Base-by-base conservation (phyloP, 164 flowering plant species). In the Tinospora cordifolia region DNA sequence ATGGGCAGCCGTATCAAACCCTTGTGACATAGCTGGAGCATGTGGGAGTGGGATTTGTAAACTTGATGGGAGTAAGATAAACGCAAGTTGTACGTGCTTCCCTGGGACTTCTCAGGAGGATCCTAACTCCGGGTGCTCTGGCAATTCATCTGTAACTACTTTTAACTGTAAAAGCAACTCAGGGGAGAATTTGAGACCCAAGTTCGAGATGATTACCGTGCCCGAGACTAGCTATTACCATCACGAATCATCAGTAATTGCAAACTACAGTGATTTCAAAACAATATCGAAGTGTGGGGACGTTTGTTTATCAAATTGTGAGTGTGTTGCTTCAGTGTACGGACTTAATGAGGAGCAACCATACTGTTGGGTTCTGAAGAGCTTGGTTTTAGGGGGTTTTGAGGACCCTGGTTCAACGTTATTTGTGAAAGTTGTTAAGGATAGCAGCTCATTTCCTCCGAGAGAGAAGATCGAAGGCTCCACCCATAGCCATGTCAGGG, bases 1-100 rank as follows among this genome's bases (percentile, higher is more conserved):
- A 30, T 90, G 97, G 98, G 98, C 97, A 1, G 90, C 97, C 0
- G 87, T 88, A 9, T 87, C 96, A 6, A 91, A 86, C 46, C 97
- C 96, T 0, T 93, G 98, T 68, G 85, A 83, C 15, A 87, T 90
- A 62, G 90, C 98, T 22, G 97, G 98, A 9, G 77, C 84, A 14
- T 93, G 98, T 64, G 97, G 98, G 19, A 87, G 85, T 66, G 98
- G 98, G 75, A 82, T 91, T 14, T 91, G 98, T 71, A 83, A 64
- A 71, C 72, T 91, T 74, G 88, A 87, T 49, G 80, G 78, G 64
- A 84, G 76, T 71, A 87, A 86, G 83, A 88, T 84, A 6, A 88
- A 90, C 74, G 86, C 88, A 17, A 80, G 87, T 17, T 93, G 98
- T 65, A 69, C 79, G 7, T 85, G 90, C 77, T 68, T 89, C 60